Evolutionary conservation across 2,329 filamentous ascomycete genomes (phyloP).

Genomic region (Fusarium euwallaceae): DNA sequence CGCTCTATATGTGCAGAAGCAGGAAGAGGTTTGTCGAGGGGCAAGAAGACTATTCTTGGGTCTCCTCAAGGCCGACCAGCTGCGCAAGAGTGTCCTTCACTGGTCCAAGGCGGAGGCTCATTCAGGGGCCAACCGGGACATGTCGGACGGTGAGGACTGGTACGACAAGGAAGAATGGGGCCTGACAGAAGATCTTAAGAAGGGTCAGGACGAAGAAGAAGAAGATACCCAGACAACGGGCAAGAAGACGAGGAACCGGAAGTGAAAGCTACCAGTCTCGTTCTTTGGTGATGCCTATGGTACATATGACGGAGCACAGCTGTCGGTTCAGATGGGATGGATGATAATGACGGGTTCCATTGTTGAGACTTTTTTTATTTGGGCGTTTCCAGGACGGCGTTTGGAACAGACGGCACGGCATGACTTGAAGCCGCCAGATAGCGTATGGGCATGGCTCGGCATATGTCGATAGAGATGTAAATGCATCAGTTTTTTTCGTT

Average conservation of each 20-base stretch:
- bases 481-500: constrained; percentile 19
- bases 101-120: constrained; percentile 87
- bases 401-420: constrained; percentile 31
- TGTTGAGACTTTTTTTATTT: constrained; percentile 34
- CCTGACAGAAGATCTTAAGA: constrained; percentile 79
- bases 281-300: constrained; percentile 12
- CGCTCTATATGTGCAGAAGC: constrained; percentile 84
- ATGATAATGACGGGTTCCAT: constrained; percentile 43
- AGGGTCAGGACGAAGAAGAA: constrained; percentile 86
- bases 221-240: constrained; percentile 74
- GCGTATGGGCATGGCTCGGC: constrained; percentile 20
- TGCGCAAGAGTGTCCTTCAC: constrained; percentile 77
- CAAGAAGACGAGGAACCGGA: constrained; percentile 72
- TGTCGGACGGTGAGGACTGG: constrained; percentile 93
- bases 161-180: constrained; percentile 87
- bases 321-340: constrained; percentile 18
- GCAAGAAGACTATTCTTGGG: constrained; percentile 77
- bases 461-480: constrained; percentile 25
- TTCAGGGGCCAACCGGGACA: constrained; percentile 73
- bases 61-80: constrained; percentile 78
- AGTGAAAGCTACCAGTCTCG: constrained; percentile 44
- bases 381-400: constrained; percentile 37
- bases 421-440: constrained; percentile 34
- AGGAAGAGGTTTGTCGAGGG: constrained; percentile 84
- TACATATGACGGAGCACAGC: constrained; percentile 6